Base-by-base conservation (phyloP, 2,329 filamentous ascomycete genomes). In the Alternaria viburni region DNA sequence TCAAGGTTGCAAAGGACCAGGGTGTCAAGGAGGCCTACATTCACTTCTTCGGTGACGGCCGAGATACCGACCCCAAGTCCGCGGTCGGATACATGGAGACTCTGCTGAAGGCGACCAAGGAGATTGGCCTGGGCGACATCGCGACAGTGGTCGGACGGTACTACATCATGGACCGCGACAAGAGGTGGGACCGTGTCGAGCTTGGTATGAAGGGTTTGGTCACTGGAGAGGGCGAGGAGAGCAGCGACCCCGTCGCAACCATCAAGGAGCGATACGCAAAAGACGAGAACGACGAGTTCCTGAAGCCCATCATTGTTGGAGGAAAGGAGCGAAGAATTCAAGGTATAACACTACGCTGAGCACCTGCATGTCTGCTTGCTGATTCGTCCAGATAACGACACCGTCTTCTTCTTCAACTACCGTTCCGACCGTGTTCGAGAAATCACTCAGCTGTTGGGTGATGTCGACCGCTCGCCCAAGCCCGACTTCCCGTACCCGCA, bases 401-500 rank as follows among this genome's bases (percentile, higher is more conserved):
- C 93, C 57, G 88, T 98, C 75, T 98, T 98, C 88, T 98, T 98
- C 89, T 99, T 99, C 92, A 99, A 99, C 89, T 99, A 99, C 87
- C 93, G 96, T 77, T 98, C 96, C 61, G 96, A 99, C 81, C 94
- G 96, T 81, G 95, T 95, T 57, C 92, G 96, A 74, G 96, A 99
- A 82, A 91, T 99, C 80, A 97, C 93, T 54, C 96, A 98, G 84
- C 87, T 99, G 47, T 86, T 99, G 59, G 96, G 96, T 73, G 92
- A 92, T 80, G 90, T 95, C 78, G 96, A 99, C 85, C 92, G 93
- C 77, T 97, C 93, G 23, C 93, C 94, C 59, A 88, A 88, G 71
- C 92, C 94, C 70, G 93, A 97, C 81, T 97, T 98, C 86, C 87
- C 92, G 50, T 98, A 94, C 86, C 96, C 96, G 74, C 93, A 96